phyloP scores from a whole-genome alignment of 495 filamentous ascomycete genomes.

The Neurospora sp. region DNA sequence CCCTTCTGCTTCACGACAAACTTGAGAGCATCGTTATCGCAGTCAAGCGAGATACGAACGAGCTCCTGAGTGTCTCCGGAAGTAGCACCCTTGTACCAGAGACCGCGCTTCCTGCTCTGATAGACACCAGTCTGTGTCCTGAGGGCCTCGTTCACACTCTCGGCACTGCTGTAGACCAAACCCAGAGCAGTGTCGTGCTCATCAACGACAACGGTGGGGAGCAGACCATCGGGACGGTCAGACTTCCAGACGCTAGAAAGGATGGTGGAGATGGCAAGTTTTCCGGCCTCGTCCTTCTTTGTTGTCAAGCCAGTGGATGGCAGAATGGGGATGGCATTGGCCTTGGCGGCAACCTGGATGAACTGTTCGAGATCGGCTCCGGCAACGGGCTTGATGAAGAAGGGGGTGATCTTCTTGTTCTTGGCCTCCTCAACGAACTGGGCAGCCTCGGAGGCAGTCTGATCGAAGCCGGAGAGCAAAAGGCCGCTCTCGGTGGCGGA shows the following conservation, averaged over 20 bases:
- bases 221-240: conserved; percentile 75
- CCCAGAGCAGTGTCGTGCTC: conserved; percentile 79
- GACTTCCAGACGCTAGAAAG: conserved; percentile 60
- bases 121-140: conserved; percentile 87
- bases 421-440: conserved; percentile 36
- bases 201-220: conserved; percentile 82
- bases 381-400: conserved; percentile 35
- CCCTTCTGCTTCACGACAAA: conserved; percentile 87
- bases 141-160: conserved; percentile 79
- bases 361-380: conserved; percentile 40
- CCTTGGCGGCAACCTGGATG: conserved; percentile 41
- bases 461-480: conserved; percentile 37
- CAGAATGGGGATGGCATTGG: conserved; percentile 67
- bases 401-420: conserved; percentile 30
- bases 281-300: conserved; percentile 43
- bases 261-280: conserved; percentile 57
- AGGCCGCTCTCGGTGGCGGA: conserved; percentile 30
- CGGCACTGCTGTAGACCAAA: conserved; percentile 83
- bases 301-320: conserved; percentile 58
- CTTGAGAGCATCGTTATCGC: conserved; percentile 83
- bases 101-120: conserved; percentile 82
- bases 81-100: conserved; percentile 95
- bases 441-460: conserved; percentile 24
- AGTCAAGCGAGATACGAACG: conserved; percentile 74
- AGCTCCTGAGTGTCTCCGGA: conserved; percentile 90